Base-by-base conservation (phyloP, 441 rosid genomes). In the Populus tomentosa region DNA sequence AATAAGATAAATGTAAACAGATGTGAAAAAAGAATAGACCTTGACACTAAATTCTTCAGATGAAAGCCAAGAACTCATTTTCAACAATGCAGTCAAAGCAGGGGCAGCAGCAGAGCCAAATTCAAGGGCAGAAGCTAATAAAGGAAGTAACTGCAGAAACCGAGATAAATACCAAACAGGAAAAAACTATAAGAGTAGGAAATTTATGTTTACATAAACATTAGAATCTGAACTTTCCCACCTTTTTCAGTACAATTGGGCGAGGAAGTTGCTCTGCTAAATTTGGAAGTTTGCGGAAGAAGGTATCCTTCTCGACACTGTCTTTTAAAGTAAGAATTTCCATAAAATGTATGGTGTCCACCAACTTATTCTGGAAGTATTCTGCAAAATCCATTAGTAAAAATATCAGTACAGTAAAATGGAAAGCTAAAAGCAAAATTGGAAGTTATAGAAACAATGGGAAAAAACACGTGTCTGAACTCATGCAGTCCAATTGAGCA, bases 341-440 rank as follows among this genome's bases (percentile, higher is more conserved):
- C 98, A 97, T 94, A 82, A 97, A 97, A 85, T 93, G 99, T 85
- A 97, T 94, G 59, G 99, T 97, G 88, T 94, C 98, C 87, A 97
- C 99, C 95, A 97, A 88, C 87, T 97, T 97, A 85, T 97, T 97
- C 84, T 97, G 98, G 82, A 94, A 94, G 86, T 97, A 97, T 85
- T 93, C 99, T 97, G 94, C 74, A 87, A 89, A 85, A 71, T 77
- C 84, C 67, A 82, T 70, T 67, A 71, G 74, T 35, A 46, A 63
- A 62, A 76, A 76, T 3, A 73, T 74, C 62, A 62, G 62, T 28
- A 72, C 64, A 74, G 11, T 63, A 78, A 42, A 72, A 56, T 16
- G 30, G 30, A 67, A 69, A 72, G 18, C 11, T n/a, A 77, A 70
- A 75, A 28, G 6, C 53, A 76, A 74, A 64, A 67, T 26, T 16